Conservation (phyloP, 495 filamentous ascomycete species). For the Tricharina praecox region DNA sequence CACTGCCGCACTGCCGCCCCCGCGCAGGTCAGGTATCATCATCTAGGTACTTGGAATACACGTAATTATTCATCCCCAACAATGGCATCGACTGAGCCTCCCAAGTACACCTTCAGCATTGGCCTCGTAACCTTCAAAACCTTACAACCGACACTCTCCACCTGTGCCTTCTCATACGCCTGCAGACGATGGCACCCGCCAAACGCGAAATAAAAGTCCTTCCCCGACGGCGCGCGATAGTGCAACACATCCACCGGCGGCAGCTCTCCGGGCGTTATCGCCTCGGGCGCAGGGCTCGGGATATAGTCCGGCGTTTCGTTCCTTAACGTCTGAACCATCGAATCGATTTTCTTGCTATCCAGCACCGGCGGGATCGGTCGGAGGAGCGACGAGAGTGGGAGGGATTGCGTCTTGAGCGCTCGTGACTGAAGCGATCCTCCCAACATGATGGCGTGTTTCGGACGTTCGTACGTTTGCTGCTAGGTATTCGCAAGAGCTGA, state of each 20-base stretch:
- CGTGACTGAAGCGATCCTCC: constrained; percentile 15
- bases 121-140: constrained; percentile 21
- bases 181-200: constrained; percentile 21
- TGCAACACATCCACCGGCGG: constrained; percentile 23
- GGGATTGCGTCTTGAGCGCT: constrained; percentile 5
- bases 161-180: constrained; percentile 17
- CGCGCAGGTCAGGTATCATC: too few relatives aligned
- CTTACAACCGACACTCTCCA: constrained; percentile 17
- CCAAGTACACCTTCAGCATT: constrained; percentile 22
- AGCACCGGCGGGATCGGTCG: constrained; percentile 22
- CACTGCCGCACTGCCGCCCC: too few relatives aligned
- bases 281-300: constrained; percentile 1
- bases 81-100: constrained; percentile 18
- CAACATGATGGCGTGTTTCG: constrained; percentile 12
- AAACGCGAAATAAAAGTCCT: constrained; percentile 23
- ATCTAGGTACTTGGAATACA: too few relatives aligned
- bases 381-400: constrained; percentile 14
- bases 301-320: constrained; percentile 2
- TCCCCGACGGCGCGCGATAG: constrained; percentile 11
- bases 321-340: constrained; percentile 19
- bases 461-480: too few relatives aligned
- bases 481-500: too few relatives aligned
- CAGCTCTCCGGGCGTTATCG: constrained; percentile 8
- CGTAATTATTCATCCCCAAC: constrained; percentile 13
- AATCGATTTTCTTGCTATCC: constrained; percentile 16